These are phyloP conservation scores for Pistacia atlantica DNA, from an alignment of 345 rosid species.

Conservation along the genomic window DNA sequence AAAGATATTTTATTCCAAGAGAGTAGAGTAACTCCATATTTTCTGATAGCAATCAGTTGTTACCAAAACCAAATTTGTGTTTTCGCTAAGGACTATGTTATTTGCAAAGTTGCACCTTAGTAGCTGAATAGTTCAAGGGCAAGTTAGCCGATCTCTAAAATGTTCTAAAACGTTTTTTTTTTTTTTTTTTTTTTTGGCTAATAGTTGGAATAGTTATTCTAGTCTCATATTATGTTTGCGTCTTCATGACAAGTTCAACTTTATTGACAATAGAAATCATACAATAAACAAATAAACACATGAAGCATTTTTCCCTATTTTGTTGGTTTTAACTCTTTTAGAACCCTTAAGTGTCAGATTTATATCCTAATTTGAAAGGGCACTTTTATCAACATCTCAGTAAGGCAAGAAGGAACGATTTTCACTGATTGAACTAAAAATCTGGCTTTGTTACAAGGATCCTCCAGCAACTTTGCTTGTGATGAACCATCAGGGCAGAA, in stretches of 20 bases:
- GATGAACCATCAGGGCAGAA: slow-evolving; percentile 70
- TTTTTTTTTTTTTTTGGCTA: too few species aligned
- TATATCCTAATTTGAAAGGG: slow-evolving; percentile 24
- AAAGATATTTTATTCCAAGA: background rate
- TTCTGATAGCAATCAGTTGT: background rate
- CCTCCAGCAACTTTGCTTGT: slow-evolving; percentile 70
- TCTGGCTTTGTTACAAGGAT: slow-evolving; percentile 69
- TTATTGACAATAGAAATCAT: background rate
- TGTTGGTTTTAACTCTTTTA: background rate
- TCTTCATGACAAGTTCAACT: background rate
- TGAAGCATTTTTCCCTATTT: background rate
- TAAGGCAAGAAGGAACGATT: slow-evolving; percentile 54
- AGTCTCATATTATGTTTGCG: too few species aligned
- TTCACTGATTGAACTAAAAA: slow-evolving; percentile 59
- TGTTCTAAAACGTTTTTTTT: too few species aligned
- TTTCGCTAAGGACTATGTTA: too few species aligned
- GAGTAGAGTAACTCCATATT: background rate
- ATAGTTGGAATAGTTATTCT: too few species aligned
- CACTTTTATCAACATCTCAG: slow-evolving; percentile 41
- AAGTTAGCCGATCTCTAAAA: too few species aligned
- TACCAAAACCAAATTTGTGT: background rate
- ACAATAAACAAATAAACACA: background rate
- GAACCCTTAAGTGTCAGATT: background rate
- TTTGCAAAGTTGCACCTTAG: too few species aligned
- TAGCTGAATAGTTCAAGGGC: too few species aligned